phyloP scores from a whole-genome alignment of 2,329 filamentous ascomycete species.

The Epichloe scottii region DNA sequence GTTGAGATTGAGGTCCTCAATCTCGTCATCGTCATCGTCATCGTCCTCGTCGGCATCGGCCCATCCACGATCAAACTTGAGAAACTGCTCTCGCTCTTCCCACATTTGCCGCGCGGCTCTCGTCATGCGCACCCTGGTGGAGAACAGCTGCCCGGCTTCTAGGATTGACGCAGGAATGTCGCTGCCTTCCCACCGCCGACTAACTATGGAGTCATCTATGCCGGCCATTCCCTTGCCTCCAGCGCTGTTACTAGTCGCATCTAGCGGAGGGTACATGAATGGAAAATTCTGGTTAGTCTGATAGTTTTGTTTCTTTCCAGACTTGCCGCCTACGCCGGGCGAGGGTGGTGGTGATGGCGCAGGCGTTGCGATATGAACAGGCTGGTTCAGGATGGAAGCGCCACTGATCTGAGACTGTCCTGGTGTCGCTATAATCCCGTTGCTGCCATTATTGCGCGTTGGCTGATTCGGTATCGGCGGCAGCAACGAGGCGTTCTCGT shows the following conservation, averaged over 20 bases:
- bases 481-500: slow-evolving; percentile 81
- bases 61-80: slow-evolving; percentile 90
- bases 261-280: slow-evolving; percentile 89
- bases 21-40: slow-evolving; percentile 29
- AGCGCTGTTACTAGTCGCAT: slow-evolving; percentile 76
- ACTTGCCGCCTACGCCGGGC: slow-evolving; percentile 74
- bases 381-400: slow-evolving; percentile 81
- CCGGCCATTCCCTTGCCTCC: slow-evolving; percentile 80
- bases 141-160: slow-evolving; percentile 87
- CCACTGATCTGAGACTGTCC: slow-evolving; percentile 43
- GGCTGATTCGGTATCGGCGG: slow-evolving; percentile 71
- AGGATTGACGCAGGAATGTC: slow-evolving; percentile 90
- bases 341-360: slow-evolving; percentile 92
- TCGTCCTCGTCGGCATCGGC: slow-evolving; percentile 41
- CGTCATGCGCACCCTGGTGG: slow-evolving; percentile 79
- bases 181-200: slow-evolving; percentile 81
- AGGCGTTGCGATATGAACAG: slow-evolving; percentile 96
- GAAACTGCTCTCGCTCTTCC: slow-evolving; percentile 83
- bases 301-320: slow-evolving; percentile 97
- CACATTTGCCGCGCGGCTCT: slow-evolving; percentile 85
- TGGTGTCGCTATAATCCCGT: slow-evolving; percentile 47
- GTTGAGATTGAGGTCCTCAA: slow-evolving; percentile 34
- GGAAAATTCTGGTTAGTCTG: slow-evolving; percentile 98
- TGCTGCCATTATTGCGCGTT: slow-evolving; percentile 45
- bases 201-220: slow-evolving; percentile 66